phyloP scores from a whole-genome alignment of 805 yeast genomes.

The Candida anglica region DNA sequence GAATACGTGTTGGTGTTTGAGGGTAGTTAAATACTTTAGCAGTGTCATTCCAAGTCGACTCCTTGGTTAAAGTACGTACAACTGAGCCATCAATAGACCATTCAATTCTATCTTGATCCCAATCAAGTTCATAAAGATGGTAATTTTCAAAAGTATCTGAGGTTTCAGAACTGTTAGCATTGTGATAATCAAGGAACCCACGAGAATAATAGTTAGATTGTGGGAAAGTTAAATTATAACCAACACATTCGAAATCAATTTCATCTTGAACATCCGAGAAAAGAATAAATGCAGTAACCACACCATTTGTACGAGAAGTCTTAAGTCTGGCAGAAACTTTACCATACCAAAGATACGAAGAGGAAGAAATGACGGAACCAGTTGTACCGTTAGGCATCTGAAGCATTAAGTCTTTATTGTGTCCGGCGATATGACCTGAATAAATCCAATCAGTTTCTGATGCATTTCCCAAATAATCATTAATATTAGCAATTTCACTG shows the following conservation, averaged over 20 bases:
- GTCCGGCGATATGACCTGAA: slow-evolving; percentile 50
- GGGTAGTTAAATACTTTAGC: slow-evolving; percentile 54
- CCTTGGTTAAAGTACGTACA: slow-evolving; percentile 61
- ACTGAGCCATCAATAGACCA: slow-evolving; percentile 73
- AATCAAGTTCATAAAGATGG: slow-evolving; percentile 76
- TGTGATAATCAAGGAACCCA: slow-evolving; percentile 67
- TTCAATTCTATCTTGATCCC: slow-evolving; percentile 66
- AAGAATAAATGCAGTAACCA: slow-evolving; percentile 75
- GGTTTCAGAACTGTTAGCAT: slow-evolving; percentile 42
- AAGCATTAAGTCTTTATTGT: slow-evolving; percentile 51
- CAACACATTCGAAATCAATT: slow-evolving; percentile 84
- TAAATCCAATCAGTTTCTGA: slow-evolving; percentile 66
- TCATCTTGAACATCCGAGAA: slow-evolving; percentile 88
- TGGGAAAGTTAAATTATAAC: slow-evolving; percentile 60
- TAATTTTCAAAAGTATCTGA: slow-evolving; percentile 59
- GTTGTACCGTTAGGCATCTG: slow-evolving; percentile 75
- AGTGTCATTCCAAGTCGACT: slow-evolving; percentile 63
- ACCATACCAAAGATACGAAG: slow-evolving; percentile 86
- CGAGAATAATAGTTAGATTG: slow-evolving; percentile 81
- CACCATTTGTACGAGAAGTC: slow-evolving; percentile 76
- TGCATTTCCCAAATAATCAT: slow-evolving; percentile 65
- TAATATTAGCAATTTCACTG: slow-evolving; percentile 20
- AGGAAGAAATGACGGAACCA: slow-evolving; percentile 79
- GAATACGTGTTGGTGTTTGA: slow-evolving; percentile 72
- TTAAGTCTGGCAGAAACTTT: slow-evolving; percentile 65